Evolutionary conservation across 176 grass and related monocot genomes (phyloP).

Genomic region (Carex scoparia): DNA sequence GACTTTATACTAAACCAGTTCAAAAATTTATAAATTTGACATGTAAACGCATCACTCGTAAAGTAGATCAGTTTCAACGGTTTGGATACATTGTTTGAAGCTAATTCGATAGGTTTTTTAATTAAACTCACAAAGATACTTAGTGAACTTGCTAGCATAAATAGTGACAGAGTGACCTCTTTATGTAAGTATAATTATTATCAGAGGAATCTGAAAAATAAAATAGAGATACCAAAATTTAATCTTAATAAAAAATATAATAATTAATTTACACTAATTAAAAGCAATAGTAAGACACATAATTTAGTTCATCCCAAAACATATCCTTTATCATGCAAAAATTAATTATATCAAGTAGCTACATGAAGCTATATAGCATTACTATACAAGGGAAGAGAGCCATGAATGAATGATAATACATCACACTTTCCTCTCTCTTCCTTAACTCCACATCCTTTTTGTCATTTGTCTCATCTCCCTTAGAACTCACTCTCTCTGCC

Average conservation of each 20-base stretch:
- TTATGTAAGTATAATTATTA: no score
- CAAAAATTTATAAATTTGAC: no score
- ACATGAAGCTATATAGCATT: neutral
- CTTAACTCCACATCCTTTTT: constrained; percentile 27
- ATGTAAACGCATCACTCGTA: no score
- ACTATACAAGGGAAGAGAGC: neutral
- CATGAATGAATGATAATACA: neutral
- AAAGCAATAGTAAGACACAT: neutral
- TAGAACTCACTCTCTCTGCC: constrained; percentile 23
- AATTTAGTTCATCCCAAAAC: neutral
- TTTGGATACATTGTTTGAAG: no score
- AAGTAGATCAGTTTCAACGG: no score
- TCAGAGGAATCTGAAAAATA: no score
- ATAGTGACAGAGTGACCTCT: no score
- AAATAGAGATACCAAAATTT: no score
- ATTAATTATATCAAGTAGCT: neutral
- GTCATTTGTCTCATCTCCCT: constrained; percentile 35
- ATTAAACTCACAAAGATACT: no score
- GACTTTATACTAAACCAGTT: no score
- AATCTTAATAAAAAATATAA: neutral
- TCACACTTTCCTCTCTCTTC: constrained; percentile 25
- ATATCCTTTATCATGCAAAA: neutral
- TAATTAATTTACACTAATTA: neutral
- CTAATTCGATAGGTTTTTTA: no score
- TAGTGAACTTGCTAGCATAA: no score